Percentiles rank a stretch among this genome's conserved stretches.
Conservation (phyloP, 2,329 filamentous ascomycete species). For the Bretziella fagacearum region DNA sequence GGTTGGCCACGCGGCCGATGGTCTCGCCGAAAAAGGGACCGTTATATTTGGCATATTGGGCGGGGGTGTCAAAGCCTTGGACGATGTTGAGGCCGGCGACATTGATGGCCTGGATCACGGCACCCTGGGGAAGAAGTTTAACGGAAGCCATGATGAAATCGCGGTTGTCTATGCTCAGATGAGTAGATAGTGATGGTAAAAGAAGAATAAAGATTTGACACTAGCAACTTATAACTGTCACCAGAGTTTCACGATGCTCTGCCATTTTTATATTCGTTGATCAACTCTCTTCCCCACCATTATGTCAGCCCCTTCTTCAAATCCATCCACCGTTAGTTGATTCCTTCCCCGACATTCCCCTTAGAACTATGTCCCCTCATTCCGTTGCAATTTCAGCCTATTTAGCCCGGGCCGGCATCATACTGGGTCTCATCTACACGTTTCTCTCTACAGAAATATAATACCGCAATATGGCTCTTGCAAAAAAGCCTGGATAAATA, state of each 20-base stretch:
- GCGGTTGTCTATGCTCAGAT: too few relatives aligned
- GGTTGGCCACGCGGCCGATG: constrained; percentile 73
- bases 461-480: neutral
- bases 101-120: constrained; percentile 64
- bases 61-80: constrained; percentile 60
- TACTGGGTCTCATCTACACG: too few relatives aligned
- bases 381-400: too few relatives aligned
- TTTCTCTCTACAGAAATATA: too few relatives aligned
- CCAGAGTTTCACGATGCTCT: neutral
- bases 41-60: constrained; percentile 61
- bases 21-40: constrained; percentile 77
- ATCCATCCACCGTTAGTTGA: too few relatives aligned
- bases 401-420: too few relatives aligned
- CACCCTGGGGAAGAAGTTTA: constrained; percentile 56
- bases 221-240: neutral
- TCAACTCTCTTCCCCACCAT: too few relatives aligned
- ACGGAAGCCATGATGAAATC: constrained; percentile 30
- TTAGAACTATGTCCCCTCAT: too few relatives aligned
- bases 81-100: constrained; percentile 75
- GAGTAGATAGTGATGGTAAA: too few relatives aligned
- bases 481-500: neutral
- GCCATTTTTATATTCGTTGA: neutral
- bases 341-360: too few relatives aligned
- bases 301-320: too few relatives aligned
- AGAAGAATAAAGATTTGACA: neutral